Evolutionary conservation across 495 filamentous ascomycete species (phyloP), one percentile per base, ranked within the genome.

Genomic region (Durotheca rogersii): DNA sequence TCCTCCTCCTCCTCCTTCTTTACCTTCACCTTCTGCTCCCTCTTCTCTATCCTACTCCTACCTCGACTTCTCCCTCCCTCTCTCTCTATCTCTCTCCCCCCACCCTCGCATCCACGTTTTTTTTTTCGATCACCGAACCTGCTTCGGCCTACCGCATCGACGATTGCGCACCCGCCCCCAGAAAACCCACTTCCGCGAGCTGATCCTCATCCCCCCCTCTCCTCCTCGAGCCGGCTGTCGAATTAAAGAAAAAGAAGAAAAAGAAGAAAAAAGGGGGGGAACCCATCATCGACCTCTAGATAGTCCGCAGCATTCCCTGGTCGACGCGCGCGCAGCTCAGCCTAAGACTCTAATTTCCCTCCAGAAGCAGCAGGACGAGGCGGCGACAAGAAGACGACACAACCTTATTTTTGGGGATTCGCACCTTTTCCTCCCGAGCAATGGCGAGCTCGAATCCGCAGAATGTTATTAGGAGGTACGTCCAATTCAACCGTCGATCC

Each of bases 401-500:
- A n/a, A n/a, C n/a, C n/a, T n/a, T 1, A 23, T 14, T 14, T 18
- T 31, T 51, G 3, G 45, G 36, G 41, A 49, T 66, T 52, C 40
- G 46, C 47, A 44, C 46, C 37, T 17, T 46, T 51, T 42, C 43
- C 53, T 41, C 44, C 50, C 41, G 27, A 50, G 50, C 53, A 56
- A 68, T 68, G 66, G 61, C 63, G 48, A 65, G 51, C 46, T 56
- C 60, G 48, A 62, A 47, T 46, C 43, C 62, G 38, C 50, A 52
- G 45, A 67, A 70, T 64, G 67, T 67, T 38, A 70, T 70, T 60
- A 65, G 67, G 51, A 70, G 67, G 67, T 70, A 65, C 47, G 67
- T 56, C 41, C 39, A 38, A 35, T 51, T 36, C 31, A 35, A 18
- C 40, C 42, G 49, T 32, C 52, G 55, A 59, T 52, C 48, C 15